Evolutionary conservation across 2,329 filamentous ascomycete genomes (phyloP).

Genomic region (Tothia fuscella): DNA sequence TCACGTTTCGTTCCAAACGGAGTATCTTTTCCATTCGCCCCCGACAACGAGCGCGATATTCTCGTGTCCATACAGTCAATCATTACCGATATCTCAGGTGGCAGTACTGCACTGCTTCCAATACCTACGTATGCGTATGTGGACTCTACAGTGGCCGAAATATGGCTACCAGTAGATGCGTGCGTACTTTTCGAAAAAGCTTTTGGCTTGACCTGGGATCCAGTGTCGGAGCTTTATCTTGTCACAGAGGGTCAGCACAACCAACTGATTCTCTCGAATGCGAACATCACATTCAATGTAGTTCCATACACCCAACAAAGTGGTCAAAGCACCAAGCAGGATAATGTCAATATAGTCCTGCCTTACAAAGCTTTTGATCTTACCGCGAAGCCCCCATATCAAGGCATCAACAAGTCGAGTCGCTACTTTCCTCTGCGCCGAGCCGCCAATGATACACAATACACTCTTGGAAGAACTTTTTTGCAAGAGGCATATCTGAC

Average conservation of each 20-base stretch:
- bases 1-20: slow-evolving; percentile 51
- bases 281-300: slow-evolving; percentile 33
- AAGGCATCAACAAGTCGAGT: slow-evolving; percentile 46
- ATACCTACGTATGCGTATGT: slow-evolving; percentile 31
- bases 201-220: slow-evolving; percentile 55
- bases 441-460: slow-evolving; percentile 39
- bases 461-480: slow-evolving; percentile 55
- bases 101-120: slow-evolving; percentile 26
- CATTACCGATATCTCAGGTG: slow-evolving; percentile 20
- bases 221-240: slow-evolving; percentile 51
- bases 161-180: slow-evolving; percentile 38
- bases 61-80: slow-evolving; percentile 43
- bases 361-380: slow-evolving; percentile 40
- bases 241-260: slow-evolving; percentile 47
- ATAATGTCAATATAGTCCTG: slow-evolving; percentile 32
- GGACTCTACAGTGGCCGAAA: slow-evolving; percentile 36
- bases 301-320: slow-evolving; percentile 20
- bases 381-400: slow-evolving; percentile 35
- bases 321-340: slow-evolving; percentile 1
- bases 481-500: slow-evolving; percentile 52
- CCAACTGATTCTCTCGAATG: slow-evolving; percentile 31
- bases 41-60: slow-evolving; percentile 46
- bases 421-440: slow-evolving; percentile 56
- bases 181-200: slow-evolving; percentile 53
- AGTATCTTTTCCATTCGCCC: slow-evolving; percentile 43